These are phyloP conservation scores for Pichia sp. DNA, from an alignment of 1,139 yeast species.

Conservation along the genomic window DNA sequence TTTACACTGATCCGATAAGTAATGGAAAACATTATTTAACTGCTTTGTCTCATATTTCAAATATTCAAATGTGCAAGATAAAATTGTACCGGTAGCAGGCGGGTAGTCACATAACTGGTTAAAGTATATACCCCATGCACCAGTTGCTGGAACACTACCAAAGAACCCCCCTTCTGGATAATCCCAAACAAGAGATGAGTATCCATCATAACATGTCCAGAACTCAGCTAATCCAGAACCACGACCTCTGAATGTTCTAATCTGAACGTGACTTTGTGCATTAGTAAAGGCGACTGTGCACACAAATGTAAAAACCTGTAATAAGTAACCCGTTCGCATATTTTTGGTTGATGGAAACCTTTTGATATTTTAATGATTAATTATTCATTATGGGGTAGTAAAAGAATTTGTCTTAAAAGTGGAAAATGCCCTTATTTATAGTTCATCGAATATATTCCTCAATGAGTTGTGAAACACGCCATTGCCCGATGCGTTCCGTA, in stretches of 20 bases:
- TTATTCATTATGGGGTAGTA: too few relatives aligned
- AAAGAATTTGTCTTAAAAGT: too few relatives aligned
- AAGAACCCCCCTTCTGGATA: background rate
- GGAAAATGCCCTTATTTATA: too few relatives aligned
- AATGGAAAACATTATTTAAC: conserved; percentile 26
- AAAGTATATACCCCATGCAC: background rate
- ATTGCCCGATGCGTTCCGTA: too few relatives aligned
- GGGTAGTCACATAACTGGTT: conserved; percentile 25
- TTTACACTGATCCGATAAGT: conserved; percentile 17
- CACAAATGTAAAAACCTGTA: too few relatives aligned
- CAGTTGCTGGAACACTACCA: background rate
- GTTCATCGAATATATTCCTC: too few relatives aligned
- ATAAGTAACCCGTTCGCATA: too few relatives aligned
- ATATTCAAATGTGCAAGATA: conserved; percentile 25
- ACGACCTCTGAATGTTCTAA: background rate
- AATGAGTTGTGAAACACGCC: too few relatives aligned
- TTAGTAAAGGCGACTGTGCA: too few relatives aligned
- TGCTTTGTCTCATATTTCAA: too few relatives aligned
- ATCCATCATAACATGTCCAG: background rate
- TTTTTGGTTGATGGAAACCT: too few relatives aligned
- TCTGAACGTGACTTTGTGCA: background rate
- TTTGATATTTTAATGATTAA: too few relatives aligned
- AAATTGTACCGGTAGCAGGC: conserved; percentile 29
- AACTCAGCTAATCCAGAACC: background rate
- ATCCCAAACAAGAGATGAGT: background rate